Conservation (phyloP, 2,329 filamentous ascomycete genomes). For the Aspergillus sp. region DNA sequence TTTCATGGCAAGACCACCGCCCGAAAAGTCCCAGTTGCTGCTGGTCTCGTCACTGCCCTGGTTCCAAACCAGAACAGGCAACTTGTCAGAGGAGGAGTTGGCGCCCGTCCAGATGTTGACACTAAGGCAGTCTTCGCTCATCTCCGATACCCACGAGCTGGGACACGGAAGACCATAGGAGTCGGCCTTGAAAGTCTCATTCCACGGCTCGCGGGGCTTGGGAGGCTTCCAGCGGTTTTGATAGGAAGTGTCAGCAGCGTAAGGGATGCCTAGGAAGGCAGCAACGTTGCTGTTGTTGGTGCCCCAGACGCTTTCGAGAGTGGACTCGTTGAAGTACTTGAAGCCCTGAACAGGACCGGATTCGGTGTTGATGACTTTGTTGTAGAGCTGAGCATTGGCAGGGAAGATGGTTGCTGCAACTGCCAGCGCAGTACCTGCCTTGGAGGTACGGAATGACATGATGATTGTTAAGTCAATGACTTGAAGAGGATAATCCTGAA, state of each 20-base stretch:
- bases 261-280: slow-evolving; percentile 19
- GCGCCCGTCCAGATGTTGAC: slow-evolving; percentile 28
- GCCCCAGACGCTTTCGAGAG: slow-evolving; percentile 13
- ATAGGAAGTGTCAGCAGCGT: slow-evolving; percentile 22
- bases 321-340: slow-evolving; percentile 16
- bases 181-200: slow-evolving; percentile 17
- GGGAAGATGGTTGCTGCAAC: too few relatives aligned
- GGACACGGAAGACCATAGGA: slow-evolving; percentile 19
- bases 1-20: slow-evolving; percentile 24
- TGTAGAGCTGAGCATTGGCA: slow-evolving; percentile 14
- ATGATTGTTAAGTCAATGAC: too few relatives aligned
- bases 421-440: too few relatives aligned
- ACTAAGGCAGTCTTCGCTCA: slow-evolving; percentile 29
- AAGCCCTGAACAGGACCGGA: slow-evolving; percentile 15
- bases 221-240: slow-evolving; percentile 23
- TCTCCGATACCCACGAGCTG: slow-evolving; percentile 5
- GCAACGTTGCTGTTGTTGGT: slow-evolving; percentile 15
- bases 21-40: slow-evolving; percentile 19
- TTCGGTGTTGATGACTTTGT: slow-evolving; percentile 11
- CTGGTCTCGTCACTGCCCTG: slow-evolving; percentile 23
- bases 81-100: slow-evolving; percentile 11
- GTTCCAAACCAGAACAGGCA: slow-evolving; percentile 26
- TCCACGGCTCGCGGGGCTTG: slow-evolving; percentile 14
- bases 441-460: too few relatives aligned
- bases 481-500: too few relatives aligned